A percentile compares a stretch with the other conserved stretches of the same genome.
phyloP scores from a whole-genome alignment of 257 asterid genomes.

The Nicotiana paniculata region DNA sequence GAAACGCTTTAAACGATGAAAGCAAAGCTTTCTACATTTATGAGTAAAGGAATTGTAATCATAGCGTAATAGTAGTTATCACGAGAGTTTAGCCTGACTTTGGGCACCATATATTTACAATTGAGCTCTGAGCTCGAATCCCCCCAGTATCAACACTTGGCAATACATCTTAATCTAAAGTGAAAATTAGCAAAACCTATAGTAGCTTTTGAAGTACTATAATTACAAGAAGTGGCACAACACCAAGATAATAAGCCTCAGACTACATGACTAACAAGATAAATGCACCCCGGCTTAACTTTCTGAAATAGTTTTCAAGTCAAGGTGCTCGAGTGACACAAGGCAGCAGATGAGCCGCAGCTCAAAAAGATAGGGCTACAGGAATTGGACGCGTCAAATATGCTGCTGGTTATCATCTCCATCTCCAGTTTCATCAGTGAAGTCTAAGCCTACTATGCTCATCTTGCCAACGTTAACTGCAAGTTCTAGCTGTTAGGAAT shows the following conservation, averaged over 20 bases:
- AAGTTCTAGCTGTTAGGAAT: slow-evolving; percentile 11
- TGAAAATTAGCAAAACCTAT: background rate
- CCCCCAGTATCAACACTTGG: background rate
- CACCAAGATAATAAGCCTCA: background rate
- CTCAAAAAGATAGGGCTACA: background rate
- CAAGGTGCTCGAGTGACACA: background rate
- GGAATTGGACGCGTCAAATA: background rate
- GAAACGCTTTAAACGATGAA: background rate
- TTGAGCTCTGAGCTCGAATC: background rate
- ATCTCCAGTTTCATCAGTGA: slow-evolving; percentile 41
- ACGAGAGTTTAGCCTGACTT: background rate
- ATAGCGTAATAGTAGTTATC: background rate
- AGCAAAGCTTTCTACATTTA: background rate
- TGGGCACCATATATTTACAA: background rate
- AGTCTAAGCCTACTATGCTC: slow-evolving; percentile 65
- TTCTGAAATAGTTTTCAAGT: background rate
- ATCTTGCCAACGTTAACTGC: slow-evolving; percentile 89
- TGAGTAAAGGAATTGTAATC: background rate
- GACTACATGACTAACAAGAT: background rate
- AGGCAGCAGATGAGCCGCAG: background rate
- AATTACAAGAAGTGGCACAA: background rate
- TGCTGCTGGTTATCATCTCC: slow-evolving; percentile 20
- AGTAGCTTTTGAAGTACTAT: background rate
- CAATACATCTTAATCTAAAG: background rate
- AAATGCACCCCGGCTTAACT: background rate